phyloP scores from a whole-genome alignment of 2,329 filamentous ascomycete species.

The Xylariaceae sp. region DNA sequence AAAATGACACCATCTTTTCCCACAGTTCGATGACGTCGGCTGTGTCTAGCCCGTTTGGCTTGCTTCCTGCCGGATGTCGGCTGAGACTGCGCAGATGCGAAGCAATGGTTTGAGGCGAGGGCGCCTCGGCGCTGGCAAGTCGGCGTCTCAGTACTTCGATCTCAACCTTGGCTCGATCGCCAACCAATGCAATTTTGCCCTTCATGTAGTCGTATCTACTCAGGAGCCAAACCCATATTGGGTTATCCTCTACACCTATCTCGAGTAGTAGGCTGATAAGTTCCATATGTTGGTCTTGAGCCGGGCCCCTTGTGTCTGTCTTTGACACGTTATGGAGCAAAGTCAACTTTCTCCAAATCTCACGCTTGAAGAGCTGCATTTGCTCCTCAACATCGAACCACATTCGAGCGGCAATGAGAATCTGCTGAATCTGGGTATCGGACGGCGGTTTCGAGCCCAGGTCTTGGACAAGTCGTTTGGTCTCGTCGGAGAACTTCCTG shows the following conservation, averaged over 20 bases:
- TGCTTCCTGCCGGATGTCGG: constrained; percentile 59
- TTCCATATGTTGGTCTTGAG: constrained; percentile 83
- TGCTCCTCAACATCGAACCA: constrained; percentile 92
- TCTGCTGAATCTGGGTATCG: constrained; percentile 77
- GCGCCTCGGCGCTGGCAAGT: constrained; percentile 68
- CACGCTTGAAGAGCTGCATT: constrained; percentile 78
- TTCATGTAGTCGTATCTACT: constrained; percentile 88
- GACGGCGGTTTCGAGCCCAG: constrained; percentile 54
- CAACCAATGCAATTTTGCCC: constrained; percentile 71
- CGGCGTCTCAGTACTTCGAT: constrained; percentile 84
- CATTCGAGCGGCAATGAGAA: constrained; percentile 85
- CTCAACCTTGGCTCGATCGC: constrained; percentile 83
- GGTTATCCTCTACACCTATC: constrained; percentile 89
- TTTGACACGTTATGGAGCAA: constrained; percentile 54
- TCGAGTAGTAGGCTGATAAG: constrained; percentile 86
- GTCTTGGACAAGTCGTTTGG: constrained; percentile 60
- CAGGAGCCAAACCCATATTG: constrained; percentile 92
- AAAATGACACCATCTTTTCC: constrained; percentile 76
- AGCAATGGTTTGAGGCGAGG: constrained; percentile 62
- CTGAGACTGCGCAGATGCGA: constrained; percentile 70
- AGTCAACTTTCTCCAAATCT: constrained; percentile 78
- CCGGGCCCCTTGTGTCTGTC: constrained; percentile 46
- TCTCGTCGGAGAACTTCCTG: constrained; percentile 74
- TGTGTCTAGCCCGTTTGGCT: constrained; percentile 64
- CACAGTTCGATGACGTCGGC: constrained; percentile 81